Evolutionary conservation across 1,284 basidiomycete species (phyloP), one percentile per base, ranked within the genome.

Genomic region (Anthracocystis setariae): DNA sequence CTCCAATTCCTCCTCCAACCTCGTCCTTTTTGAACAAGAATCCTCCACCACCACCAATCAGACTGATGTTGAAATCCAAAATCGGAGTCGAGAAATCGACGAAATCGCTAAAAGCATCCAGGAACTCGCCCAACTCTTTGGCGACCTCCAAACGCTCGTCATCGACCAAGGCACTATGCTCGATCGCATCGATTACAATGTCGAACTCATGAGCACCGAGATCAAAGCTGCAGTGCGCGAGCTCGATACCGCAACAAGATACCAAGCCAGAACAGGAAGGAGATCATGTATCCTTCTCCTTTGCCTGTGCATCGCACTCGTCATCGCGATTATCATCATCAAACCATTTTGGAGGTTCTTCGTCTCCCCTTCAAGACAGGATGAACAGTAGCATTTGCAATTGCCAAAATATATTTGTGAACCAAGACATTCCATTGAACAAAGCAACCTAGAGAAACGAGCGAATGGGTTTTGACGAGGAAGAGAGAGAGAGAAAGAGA

Each of bases 131-230:
- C 93, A 95, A 78, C 88, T 99, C 42, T 99, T 99, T 87, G 92
- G 94, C 76, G 96, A 99, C 81, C 86, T 99, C 38, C 91, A 90
- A 21, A 88, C 87, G 38, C 88, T 99, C 63, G 93, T 99, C 56
- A 97, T 98, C 70, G 96, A 98, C 84, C 96, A 99, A 82, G 96
- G 96, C 12, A 97, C 95, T 9, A 88, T 99, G 52, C 87, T 98
- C 57, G 96, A 98, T 84, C 92, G 92, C 39, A 89, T 98, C 57
- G 96, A 99, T 84, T 98, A 93, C 85, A 98, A 99, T 82, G 92
- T 98, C 56, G 93, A 98, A 82, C 90, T 92, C 83, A 93, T 94
- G 20, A 89, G 90, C 8, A 88, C 88, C 21, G 88, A 93, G 57
- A 87, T 96, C 82, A 84, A 89, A 56, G 91, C 91, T 37, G 93